Evolutionary conservation across 148 eudicot genomes (phyloP), one percentile per base, ranked within the genome.

Genomic region (Amaranthus hypochondriacus): DNA sequence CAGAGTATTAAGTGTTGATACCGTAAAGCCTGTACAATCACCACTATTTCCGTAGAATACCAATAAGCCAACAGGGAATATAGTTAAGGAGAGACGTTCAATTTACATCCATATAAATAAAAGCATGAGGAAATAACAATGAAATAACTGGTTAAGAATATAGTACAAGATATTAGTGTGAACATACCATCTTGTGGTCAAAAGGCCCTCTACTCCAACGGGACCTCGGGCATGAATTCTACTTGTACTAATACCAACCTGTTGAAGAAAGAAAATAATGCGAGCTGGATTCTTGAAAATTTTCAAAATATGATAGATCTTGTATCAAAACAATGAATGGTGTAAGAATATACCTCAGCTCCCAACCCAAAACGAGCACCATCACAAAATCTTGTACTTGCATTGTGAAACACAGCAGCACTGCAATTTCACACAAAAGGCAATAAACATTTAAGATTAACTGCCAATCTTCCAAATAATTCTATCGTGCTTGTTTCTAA

Each of bases 161-260:
- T 54, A 44, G 56, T 56, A 8, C n/a, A 44, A 60, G 70, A 48
- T 28, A 42, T 55, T 13, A 48, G 18, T 48, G 70, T 44, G 48
- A 44, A 8, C 88, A 52, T 89, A 96, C 99, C 99, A 96, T 82
- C 89, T 77, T 48, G 97, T 92, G 68, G 99, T 96, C 59, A 96
- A 80, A 78, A 96, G 76, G 66, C 99, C 99, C 79, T 96, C 99
- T 69, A 96, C 97, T 62, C 99, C 96, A 14, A 96, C 99, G 0
- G 99, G 99, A 53, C 97, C 99, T 70, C 99, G 92, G 58, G 99
- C 97, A 81, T 96, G 99, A 83, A 96, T 90, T 71, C 96, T 84
- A 71, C 99, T 90, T 21, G 99, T 96, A 85, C 99, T 96, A 62
- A 96, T 89, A 52, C 99, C 99, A 62, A 96, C 99, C 99, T 95